phyloP scores from a whole-genome alignment of 2,329 filamentous ascomycete genomes.

The Hortaea werneckii region DNA sequence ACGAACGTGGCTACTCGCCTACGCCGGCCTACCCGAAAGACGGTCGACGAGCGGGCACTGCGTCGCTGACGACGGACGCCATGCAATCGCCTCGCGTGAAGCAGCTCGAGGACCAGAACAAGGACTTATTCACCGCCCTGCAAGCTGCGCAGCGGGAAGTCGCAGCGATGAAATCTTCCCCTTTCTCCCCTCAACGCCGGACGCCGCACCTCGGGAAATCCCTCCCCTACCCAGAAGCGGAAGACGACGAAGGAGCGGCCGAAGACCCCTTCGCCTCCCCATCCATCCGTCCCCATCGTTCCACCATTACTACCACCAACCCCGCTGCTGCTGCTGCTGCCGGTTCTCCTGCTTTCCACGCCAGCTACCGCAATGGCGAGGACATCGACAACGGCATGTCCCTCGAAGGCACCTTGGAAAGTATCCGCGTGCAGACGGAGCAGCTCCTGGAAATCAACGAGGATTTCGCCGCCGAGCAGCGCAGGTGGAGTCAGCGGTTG shows the following conservation, averaged over 20 bases:
- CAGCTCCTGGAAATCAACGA: conserved; percentile 26
- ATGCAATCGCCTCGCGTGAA: not conserved
- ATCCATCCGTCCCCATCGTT: conserved; percentile 1
- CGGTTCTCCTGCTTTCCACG: not conserved
- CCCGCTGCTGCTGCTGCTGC: not conserved
- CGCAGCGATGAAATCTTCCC: conserved; percentile 1
- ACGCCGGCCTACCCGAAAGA: conserved; percentile 6
- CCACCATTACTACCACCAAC: not conserved
- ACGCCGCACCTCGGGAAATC: too few species aligned
- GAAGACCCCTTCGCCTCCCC: conserved; percentile 7
- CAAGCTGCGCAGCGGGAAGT: conserved; percentile 9
- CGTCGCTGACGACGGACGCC: not conserved
- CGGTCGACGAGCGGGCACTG: conserved; percentile 5
- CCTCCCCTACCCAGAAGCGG: not conserved
- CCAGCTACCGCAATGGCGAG: not conserved
- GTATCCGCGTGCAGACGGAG: conserved; percentile 23
- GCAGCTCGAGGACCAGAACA: conserved; percentile 10
- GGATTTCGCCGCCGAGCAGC: conserved; percentile 23
- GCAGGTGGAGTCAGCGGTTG: conserved; percentile 15
- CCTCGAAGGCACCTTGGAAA: conserved; percentile 24
- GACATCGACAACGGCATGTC: conserved; percentile 7
- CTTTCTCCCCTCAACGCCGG: not conserved
- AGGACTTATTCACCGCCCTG: conserved; percentile 6
- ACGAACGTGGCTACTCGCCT: conserved; percentile 7
- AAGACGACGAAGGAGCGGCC: not conserved